Percentiles rank a stretch among this genome's conserved stretches.
phyloP scores from a whole-genome alignment of 805 yeast species.

The Yarrowia osloensis region DNA sequence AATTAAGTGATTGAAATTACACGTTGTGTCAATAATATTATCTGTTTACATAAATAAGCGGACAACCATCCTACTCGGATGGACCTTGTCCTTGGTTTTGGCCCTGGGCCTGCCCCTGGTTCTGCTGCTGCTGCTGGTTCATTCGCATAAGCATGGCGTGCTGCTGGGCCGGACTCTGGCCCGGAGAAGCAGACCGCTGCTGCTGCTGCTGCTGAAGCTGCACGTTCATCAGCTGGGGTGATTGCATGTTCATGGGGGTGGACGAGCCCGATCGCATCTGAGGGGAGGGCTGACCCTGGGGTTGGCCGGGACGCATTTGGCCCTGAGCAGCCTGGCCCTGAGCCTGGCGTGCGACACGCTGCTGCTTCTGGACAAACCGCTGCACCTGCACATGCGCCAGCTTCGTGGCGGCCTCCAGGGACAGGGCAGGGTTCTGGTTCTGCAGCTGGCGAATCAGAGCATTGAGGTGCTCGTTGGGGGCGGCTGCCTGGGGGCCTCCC shows the following conservation, averaged over 20 bases:
- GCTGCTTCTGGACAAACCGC: slow-evolving; percentile 38
- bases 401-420: slow-evolving; percentile 42
- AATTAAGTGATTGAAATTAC: too few species aligned
- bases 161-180: slow-evolving; percentile 29
- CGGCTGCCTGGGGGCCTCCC: slow-evolving; percentile 14
- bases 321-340: slow-evolving; percentile 29
- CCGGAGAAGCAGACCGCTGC: slow-evolving; percentile 29
- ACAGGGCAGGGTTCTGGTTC: slow-evolving; percentile 39
- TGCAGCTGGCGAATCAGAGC: slow-evolving; percentile 36
- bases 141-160: slow-evolving; percentile 27
- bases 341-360: slow-evolving; percentile 33
- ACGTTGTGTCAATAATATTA: too few species aligned
- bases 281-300: slow-evolving; percentile 2
- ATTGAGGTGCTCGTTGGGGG: slow-evolving; percentile 35
- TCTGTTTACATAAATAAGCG: slow-evolving; percentile 24
- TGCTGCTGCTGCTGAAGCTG: slow-evolving; percentile 28
- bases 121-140: slow-evolving; percentile 12
- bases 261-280: slow-evolving; percentile 27
- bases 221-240: slow-evolving; percentile 28
- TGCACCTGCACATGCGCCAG: slow-evolving; percentile 42
- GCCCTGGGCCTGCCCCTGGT: slow-evolving; percentile 8
- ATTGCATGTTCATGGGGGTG: slow-evolving; percentile 31
- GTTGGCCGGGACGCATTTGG: slow-evolving; percentile 4
- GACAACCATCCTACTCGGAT: slow-evolving; percentile 10
- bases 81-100: slow-evolving; percentile 24